Evolutionary conservation across 768 basidiomycete species (phyloP), one percentile per base, ranked within the genome.

Genomic region (Lactarius sanguifluus): DNA sequence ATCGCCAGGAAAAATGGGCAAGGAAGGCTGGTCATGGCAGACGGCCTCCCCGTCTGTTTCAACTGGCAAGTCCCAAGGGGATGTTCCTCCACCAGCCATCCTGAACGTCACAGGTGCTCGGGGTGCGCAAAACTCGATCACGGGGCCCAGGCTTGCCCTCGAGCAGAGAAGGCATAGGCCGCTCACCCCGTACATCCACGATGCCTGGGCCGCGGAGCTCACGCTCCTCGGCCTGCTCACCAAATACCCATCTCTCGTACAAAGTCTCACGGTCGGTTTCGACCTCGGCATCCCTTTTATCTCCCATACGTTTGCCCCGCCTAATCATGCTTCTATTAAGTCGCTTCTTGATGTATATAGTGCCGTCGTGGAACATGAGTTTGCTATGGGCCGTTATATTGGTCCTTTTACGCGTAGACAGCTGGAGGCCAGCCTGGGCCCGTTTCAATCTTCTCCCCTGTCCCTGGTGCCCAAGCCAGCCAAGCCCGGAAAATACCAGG

Each of bases 101-200:
- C 41, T 1, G 6, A 43, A n/a, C n/a, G n/a, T n/a, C n/a, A n/a
- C n/a, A 10, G 76, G 9, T 83, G 81, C 73, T 81, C 80, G 0
- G 81, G 81, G 1, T 82, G 82, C 59, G 77, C 78, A 34, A 59
- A 67, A 0, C 9, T 68, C 50, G 47, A 52, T 41, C 81, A 83
- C 55, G 76, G 82, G 32, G 81, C 82, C 72, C 72, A 77, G 50
- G 56, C 34, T 0, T 83, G 82, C 70, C 73, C 76, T 78, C 73
- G 62, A 58, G 75, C 73, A 16, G 73, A 76, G 77, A 74, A 69
- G 30, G 59, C 61, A 6, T 70, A 66, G 72, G 0, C 71, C 76
- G 0, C 57, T 68, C 54, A 78, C 79, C 0, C 80, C 79, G 0
- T 79, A 81, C 62, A 58, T 70, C 0, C 65, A 74, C 0, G 66